phyloP scores from a whole-genome alignment of 2,329 filamentous ascomycete genomes.

The Aureobasidium uvarum region DNA sequence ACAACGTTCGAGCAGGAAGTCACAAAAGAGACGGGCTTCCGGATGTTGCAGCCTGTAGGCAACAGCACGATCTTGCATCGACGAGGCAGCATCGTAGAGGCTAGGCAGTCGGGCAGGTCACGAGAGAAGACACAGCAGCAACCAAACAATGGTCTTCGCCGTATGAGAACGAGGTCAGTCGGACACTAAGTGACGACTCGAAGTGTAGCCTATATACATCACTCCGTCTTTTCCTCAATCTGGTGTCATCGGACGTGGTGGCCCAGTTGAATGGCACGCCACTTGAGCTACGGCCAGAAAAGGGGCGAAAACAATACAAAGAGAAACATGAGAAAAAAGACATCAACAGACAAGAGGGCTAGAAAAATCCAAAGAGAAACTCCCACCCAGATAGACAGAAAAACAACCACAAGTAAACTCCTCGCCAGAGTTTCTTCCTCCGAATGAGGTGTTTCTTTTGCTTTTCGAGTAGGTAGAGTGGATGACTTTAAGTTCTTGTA shows the following conservation, averaged over 20 bases:
- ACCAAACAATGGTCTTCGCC: neutral
- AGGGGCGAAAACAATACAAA: neutral
- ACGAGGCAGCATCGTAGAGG: slow-evolving; percentile 10
- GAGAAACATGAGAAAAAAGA: neutral
- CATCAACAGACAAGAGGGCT: neutral
- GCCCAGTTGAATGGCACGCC: neutral
- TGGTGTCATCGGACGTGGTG: neutral
- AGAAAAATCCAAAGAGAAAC: neutral
- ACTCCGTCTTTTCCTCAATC: too few relatives aligned
- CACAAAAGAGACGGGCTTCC: slow-evolving; percentile 1
- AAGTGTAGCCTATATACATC: neutral
- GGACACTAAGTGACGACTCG: neutral
- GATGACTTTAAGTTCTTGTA: neutral
- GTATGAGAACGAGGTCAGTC: slow-evolving; percentile 8
- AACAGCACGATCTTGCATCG: slow-evolving; percentile 21
- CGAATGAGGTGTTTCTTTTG: neutral
- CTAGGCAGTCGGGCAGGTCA: slow-evolving; percentile 2
- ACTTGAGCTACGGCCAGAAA: neutral
- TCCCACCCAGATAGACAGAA: neutral
- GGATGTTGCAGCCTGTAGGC: slow-evolving; percentile 10
- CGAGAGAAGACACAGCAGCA: neutral
- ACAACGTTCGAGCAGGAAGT: neutral
- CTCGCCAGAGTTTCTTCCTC: neutral
- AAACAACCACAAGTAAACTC: neutral
- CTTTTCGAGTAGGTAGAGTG: neutral